Evolutionary conservation across 208 protist species (phyloP).

Genomic region (Porcisia deanei): DNA sequence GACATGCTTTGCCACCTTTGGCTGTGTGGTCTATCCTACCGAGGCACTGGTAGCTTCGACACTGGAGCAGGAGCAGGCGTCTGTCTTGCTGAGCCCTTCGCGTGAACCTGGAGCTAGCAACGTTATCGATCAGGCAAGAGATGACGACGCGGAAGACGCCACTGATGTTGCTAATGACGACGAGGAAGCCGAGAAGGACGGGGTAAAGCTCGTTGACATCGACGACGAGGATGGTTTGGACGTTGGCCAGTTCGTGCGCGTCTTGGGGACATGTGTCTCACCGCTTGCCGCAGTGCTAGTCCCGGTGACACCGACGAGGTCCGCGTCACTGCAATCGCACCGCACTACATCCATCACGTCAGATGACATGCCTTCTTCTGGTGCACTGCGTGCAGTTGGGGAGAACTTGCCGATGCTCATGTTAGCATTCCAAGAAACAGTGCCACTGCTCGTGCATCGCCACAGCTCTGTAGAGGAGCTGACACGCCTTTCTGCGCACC

Average conservation of each 20-base stretch:
- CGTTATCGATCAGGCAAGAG: neutral
- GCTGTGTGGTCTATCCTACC: constrained; percentile 11
- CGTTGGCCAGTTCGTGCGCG: constrained; percentile 3
- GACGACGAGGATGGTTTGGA: neutral
- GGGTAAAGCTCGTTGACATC: neutral
- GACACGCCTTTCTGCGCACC: constrained; percentile 5
- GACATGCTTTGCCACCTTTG: constrained; percentile 21
- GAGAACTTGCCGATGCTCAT: constrained; percentile 27
- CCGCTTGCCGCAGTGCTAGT: constrained; percentile 21
- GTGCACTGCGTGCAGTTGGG: constrained; percentile 7
- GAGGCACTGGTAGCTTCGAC: neutral
- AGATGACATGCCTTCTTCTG: neutral
- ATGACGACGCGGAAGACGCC: neutral
- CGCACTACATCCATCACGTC: neutral
- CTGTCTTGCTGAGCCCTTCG: neutral
- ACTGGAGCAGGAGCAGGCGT: constrained; percentile 2
- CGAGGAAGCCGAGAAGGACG: neutral
- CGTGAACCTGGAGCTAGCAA: neutral
- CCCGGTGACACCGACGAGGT: constrained; percentile 2
- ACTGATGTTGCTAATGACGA: neutral
- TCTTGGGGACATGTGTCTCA: constrained; percentile 20
- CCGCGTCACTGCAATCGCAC: neutral
- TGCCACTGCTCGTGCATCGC: constrained; percentile 26
- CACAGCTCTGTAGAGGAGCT: constrained; percentile 5
- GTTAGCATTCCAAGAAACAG: constrained; percentile 22